phyloP scores from a whole-genome alignment of 805 yeast genomes.

The Candida incommunis region DNA sequence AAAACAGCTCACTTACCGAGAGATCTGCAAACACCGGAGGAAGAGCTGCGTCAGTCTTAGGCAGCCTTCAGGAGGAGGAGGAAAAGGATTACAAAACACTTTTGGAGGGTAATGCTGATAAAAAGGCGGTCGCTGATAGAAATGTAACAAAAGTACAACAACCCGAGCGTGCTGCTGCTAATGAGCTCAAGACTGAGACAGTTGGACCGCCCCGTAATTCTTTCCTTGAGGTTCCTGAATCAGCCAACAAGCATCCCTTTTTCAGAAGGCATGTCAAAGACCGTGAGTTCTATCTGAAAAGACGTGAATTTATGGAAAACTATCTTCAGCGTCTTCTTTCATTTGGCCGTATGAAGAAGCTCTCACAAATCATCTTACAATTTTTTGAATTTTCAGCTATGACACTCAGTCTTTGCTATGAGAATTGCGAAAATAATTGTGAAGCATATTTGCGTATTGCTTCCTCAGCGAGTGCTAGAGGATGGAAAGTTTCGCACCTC shows the following conservation, averaged over 20 bases:
- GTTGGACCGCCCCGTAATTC: neutral
- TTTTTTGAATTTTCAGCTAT: constrained; percentile 86
- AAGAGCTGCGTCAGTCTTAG: neutral
- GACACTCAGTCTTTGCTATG: constrained; percentile 70
- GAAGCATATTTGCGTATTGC: constrained; percentile 76
- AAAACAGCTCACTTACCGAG: no score
- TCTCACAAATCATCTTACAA: constrained; percentile 54
- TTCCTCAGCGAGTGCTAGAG: constrained; percentile 75
- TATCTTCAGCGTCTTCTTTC: constrained; percentile 53
- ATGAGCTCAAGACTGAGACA: neutral
- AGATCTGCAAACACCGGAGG: no score
- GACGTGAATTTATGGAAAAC: constrained; percentile 32
- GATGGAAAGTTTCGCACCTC: constrained; percentile 92
- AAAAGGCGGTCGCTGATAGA: neutral
- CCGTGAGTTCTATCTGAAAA: neutral
- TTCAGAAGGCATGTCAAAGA: neutral
- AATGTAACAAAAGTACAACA: no score
- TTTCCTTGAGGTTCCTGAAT: neutral
- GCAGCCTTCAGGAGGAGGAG: neutral
- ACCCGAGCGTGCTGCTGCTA: neutral
- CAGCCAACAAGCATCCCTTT: neutral
- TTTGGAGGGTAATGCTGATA: neutral
- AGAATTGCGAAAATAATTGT: constrained; percentile 69
- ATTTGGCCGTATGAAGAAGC: constrained; percentile 59
- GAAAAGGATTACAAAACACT: neutral